A percentile compares a stretch with the other conserved stretches of the same genome.
These are phyloP conservation scores for Amanita jacksonii DNA, from an alignment of 768 basidiomycete species.

Conservation along the genomic window DNA sequence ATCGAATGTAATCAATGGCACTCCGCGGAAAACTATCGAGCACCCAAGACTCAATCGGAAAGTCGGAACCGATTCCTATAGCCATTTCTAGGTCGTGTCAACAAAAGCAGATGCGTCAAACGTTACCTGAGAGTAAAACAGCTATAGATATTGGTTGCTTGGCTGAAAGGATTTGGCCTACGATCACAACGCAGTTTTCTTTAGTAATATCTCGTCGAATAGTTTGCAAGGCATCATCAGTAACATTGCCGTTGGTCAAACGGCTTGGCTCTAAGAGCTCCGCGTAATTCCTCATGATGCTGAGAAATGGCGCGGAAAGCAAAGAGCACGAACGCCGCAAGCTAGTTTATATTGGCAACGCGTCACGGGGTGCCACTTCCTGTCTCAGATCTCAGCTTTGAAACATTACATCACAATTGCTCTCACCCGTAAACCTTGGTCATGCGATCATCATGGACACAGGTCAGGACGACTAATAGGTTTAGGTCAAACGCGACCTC, in stretches of 20 bases:
- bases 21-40: not conserved
- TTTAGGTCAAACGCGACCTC: too few relatives aligned
- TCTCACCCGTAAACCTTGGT: too few relatives aligned
- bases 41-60: not conserved
- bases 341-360: too few relatives aligned
- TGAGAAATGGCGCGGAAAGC: too few relatives aligned
- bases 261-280: not conserved
- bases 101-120: not conserved
- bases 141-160: not conserved
- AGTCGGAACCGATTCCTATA: not conserved
- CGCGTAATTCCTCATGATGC: not conserved
- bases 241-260: not conserved
- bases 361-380: too few relatives aligned
- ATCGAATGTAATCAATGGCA: not conserved
- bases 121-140: conserved; percentile 1
- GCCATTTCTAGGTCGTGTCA: not conserved
- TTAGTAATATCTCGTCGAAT: not conserved
- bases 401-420: too few relatives aligned
- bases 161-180: not conserved
- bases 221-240: not conserved
- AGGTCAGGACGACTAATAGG: too few relatives aligned
- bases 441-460: too few relatives aligned
- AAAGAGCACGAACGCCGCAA: too few relatives aligned
- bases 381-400: too few relatives aligned
- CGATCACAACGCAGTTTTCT: not conserved